Percentiles rank a stretch among this genome's conserved stretches.
phyloP scores from a whole-genome alignment of 2,329 filamentous ascomycete genomes.

The Penicillium nordicum region DNA sequence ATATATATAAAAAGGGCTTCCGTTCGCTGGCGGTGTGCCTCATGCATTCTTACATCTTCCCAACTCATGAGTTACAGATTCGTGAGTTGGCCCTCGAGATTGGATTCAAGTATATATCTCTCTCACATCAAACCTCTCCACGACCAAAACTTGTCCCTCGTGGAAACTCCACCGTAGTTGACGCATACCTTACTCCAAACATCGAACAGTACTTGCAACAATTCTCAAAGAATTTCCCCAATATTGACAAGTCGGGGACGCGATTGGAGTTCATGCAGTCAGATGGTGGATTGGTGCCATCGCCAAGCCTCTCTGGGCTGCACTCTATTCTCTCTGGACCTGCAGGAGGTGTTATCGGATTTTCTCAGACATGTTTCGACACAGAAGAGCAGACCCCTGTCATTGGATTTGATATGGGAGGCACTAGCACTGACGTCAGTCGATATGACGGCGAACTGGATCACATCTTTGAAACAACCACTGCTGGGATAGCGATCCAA shows the following conservation, averaged over 20 bases:
- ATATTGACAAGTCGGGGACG: neutral
- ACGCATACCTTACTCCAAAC: constrained; percentile 72
- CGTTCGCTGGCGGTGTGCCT: constrained; percentile 77
- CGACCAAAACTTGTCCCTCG: constrained; percentile 76
- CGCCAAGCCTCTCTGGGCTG: constrained; percentile 68
- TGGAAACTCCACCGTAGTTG: constrained; percentile 69
- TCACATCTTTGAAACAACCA: constrained; percentile 89
- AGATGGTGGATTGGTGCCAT: constrained; percentile 63
- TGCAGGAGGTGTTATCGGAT: constrained; percentile 88
- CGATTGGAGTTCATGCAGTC: constrained; percentile 66
- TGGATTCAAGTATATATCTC: constrained; percentile 67
- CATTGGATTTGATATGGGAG: constrained; percentile 94
- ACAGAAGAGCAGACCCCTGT: constrained; percentile 71
- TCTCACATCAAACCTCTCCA: constrained; percentile 73
- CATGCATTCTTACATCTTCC: constrained; percentile 85
- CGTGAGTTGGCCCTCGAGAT: constrained; percentile 70
- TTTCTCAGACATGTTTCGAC: constrained; percentile 85
- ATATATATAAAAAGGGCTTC: constrained; percentile 64
- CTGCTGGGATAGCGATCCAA: constrained; percentile 86
- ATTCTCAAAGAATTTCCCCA: constrained; percentile 15
- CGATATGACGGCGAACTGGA: constrained; percentile 83
- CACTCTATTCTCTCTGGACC: constrained; percentile 84
- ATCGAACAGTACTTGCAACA: constrained; percentile 65
- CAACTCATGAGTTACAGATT: constrained; percentile 72
- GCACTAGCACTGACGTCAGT: constrained; percentile 83